Conservation (phyloP, 108 stramenopile species). For the Aurantiochytrium sp. region DNA sequence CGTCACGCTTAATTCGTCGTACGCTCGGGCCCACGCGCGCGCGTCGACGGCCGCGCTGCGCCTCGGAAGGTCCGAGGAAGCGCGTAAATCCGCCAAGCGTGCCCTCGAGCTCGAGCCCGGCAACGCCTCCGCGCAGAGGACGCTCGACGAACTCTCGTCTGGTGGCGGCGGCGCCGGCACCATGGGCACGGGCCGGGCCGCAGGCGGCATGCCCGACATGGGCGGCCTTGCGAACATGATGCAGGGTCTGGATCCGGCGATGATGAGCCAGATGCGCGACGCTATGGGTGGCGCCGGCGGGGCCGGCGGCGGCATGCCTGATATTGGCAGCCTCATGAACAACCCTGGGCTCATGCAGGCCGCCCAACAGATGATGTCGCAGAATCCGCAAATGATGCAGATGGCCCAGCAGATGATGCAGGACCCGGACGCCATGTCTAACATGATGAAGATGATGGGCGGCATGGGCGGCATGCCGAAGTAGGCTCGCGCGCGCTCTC, state of each 20-base stretch:
- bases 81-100: background rate
- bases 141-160: background rate
- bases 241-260: background rate
- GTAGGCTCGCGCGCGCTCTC: background rate
- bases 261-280: background rate
- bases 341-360: constrained; percentile 25
- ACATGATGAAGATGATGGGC: constrained; percentile 20
- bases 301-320: background rate
- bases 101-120: background rate
- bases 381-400: constrained; percentile 29
- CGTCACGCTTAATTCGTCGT: background rate
- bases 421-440: constrained; percentile 2
- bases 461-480: background rate
- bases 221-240: background rate
- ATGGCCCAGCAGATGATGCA: constrained; percentile 32
- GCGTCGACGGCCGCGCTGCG: background rate
- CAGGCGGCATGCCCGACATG: constrained; percentile 10
- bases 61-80: background rate
- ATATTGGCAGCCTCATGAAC: constrained; percentile 15
- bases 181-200: background rate
- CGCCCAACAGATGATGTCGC: background rate
- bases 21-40: constrained; percentile 2
- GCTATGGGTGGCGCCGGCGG: background rate
- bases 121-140: background rate
- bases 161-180: background rate